Percentiles rank a stretch among this genome's conserved stretches.
These are phyloP conservation scores for Heracleum sosnowskyi DNA, from an alignment of 129 eudicot genomes.

Conservation along the genomic window DNA sequence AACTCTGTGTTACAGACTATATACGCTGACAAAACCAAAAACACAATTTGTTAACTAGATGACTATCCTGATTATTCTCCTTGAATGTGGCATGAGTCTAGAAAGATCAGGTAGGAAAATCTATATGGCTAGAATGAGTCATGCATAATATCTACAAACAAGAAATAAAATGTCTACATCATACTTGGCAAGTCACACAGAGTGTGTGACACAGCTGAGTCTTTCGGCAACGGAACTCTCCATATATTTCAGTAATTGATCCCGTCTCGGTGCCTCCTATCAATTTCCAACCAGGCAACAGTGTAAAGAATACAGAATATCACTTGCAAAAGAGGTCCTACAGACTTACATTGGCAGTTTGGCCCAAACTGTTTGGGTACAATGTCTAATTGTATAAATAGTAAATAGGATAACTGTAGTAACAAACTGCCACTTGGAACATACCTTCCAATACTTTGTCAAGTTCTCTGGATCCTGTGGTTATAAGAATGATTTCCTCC, in stretches of 20 bases:
- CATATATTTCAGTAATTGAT: slow-evolving; percentile 85
- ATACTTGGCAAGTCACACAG: slow-evolving; percentile 91
- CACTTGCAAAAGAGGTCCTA: neutral
- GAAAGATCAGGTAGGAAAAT: neutral
- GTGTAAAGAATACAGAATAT: neutral
- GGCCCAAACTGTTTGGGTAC: too few species aligned
- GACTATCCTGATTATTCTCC: neutral
- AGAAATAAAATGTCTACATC: neutral
- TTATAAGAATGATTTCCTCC: slow-evolving; percentile 82
- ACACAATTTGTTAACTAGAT: neutral
- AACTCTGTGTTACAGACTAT: neutral
- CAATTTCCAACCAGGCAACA: neutral
- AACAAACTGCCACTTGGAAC: slow-evolving; percentile 8
- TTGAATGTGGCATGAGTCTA: neutral
- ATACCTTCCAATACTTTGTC: slow-evolving; percentile 86
- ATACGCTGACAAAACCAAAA: neutral
- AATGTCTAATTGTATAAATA: neutral
- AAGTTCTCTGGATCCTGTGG: slow-evolving; percentile 90
- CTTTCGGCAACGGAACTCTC: slow-evolving; percentile 93
- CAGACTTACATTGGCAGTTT: neutral
- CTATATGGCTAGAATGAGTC: neutral
- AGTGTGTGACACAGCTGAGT: slow-evolving; percentile 95
- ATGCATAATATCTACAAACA: neutral
- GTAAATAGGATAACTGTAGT: neutral
- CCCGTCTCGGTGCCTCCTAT: slow-evolving; percentile 93